Base-by-base conservation (phyloP, 1,139 yeast species). In the Magnusiomyces ingens region DNA sequence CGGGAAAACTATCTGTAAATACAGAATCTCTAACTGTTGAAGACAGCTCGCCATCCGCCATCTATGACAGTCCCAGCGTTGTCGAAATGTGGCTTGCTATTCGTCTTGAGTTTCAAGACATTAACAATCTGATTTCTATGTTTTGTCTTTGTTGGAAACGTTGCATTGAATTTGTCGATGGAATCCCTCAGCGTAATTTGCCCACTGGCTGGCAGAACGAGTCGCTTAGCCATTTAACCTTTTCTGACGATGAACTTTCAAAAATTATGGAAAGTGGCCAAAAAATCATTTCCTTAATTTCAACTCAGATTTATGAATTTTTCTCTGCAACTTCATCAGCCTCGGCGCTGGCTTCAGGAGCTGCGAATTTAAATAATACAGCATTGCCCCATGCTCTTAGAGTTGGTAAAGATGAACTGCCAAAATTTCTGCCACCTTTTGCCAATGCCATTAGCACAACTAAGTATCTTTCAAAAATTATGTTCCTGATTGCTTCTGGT, bases 401-500 rank as follows among this genome's bases (percentile, higher is more conserved):
- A 40, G 13, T 17, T 18, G 18, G 43, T 6, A 15, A 45, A 1
- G 26, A 50, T 13, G 15, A 45, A 5, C 65, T 76, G 44, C 75
- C 73, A 65, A 81, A 82, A 1, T 82, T 81, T 60, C 63, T 82
- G 29, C 89, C 90, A 1, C 82, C 82, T 1, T 70, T 72, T 54
- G 74, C 87, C 1, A 84, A 82, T 60, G 77, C 84, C 8, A 67
- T 84, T 35, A 75, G 85, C 50, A 74, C 84, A 1, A 67, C 77
- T 18, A 71, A 76, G 57, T 79, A 77, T 59, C 62, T 80, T 38
- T 73, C 77, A 48, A 64, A 70, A 55, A 67, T 80, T 48, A 64
- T 74, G 48, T 69, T 71, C 50, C 62, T 71, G 12, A 61, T 76
- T 50, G 62, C 77, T 48, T 64, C 69, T 46, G 65, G 73, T 43